Evolutionary conservation across 768 basidiomycete genomes (phyloP), one percentile per base, ranked within the genome.

Genomic region (Lentinula edodes): DNA sequence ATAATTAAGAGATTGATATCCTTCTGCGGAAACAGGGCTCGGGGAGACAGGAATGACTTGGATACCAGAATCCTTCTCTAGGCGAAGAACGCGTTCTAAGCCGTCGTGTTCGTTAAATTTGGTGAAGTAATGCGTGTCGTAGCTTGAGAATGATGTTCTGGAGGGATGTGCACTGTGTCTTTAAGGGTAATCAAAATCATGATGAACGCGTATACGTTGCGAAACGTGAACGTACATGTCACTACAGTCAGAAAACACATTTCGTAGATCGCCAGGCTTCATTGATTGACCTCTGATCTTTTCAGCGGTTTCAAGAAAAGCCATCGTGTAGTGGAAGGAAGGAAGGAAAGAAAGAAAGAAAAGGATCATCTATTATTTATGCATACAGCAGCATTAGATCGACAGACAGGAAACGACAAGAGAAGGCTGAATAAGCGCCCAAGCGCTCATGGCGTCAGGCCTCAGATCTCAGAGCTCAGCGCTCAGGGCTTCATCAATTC

Each of bases 71-170:
- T 65, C 60, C 20, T 68, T 62, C 28, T 68, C 60, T 35, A 72
- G 63, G 34, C 61, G 55, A 48, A 71, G 13, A 5, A 71, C 74
- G 45, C 66, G 68, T 20, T 70, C 61, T 9, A 67, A 67, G 48
- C 66, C 62, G 20, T 53, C 62, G 9, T 60, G 62, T 35, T 71
- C 66, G 13, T 36, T 64, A 39, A 66, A 73, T 53, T 66, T 57
- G 32, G 71, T 50, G 58, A 71, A 72, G 60, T 58, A 67, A 5
- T 13, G 51, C 4, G 51, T 35, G 3, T 52, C 51, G 34, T 35
- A 13, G 16, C 20, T 35, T 8, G 34, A 8, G 0, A 5, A 52
- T 5, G 39, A 69, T 66, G 53, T 60, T 43, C 62, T 58, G 23
- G 53, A 60, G 9, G 69, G 68, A 43, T 63, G 65, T n/a, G 67